Evolutionary conservation across 164 flowering plant genomes (phyloP).

Genomic region (Umbellularia californica): DNA sequence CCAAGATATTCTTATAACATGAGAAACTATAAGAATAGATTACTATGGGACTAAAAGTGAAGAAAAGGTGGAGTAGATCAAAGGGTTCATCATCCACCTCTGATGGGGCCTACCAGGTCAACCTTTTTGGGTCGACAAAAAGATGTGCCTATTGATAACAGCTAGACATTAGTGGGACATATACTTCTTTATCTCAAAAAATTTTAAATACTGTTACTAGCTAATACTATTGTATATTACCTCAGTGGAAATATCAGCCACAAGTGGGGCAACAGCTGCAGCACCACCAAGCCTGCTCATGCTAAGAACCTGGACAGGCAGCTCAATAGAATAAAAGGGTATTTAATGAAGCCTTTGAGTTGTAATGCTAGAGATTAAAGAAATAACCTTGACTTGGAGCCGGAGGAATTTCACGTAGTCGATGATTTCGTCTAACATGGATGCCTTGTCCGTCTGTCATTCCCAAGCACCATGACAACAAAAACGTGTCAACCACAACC

Average conservation of each 20-base stretch:
- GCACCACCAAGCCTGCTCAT: slow-evolving; percentile 99
- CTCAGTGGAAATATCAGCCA: slow-evolving; percentile 51
- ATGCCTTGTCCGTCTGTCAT: slow-evolving; percentile 98
- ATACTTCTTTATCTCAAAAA: no score
- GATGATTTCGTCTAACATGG: slow-evolving; percentile 98
- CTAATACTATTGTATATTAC: no score
- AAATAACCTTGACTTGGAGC: slow-evolving; percentile 94
- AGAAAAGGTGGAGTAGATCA: no score
- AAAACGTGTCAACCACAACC: neutral
- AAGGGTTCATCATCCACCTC: no score
- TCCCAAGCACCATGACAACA: slow-evolving; percentile 9
- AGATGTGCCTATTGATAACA: no score
- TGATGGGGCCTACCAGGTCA: no score
- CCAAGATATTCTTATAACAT: no score
- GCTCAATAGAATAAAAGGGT: neutral
- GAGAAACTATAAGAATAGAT: no score
- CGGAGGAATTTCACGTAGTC: slow-evolving; percentile 98
- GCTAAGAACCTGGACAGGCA: slow-evolving; percentile 72
- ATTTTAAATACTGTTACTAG: no score
- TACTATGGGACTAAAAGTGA: no score
- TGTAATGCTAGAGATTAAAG: neutral
- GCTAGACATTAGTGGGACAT: no score
- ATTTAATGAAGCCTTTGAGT: neutral
- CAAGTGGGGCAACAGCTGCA: slow-evolving; percentile 77
- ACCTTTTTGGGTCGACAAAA: no score